These are phyloP conservation scores for Xylaria hypoxylon DNA, from an alignment of 2,329 filamentous ascomycete genomes.

Conservation along the genomic window DNA sequence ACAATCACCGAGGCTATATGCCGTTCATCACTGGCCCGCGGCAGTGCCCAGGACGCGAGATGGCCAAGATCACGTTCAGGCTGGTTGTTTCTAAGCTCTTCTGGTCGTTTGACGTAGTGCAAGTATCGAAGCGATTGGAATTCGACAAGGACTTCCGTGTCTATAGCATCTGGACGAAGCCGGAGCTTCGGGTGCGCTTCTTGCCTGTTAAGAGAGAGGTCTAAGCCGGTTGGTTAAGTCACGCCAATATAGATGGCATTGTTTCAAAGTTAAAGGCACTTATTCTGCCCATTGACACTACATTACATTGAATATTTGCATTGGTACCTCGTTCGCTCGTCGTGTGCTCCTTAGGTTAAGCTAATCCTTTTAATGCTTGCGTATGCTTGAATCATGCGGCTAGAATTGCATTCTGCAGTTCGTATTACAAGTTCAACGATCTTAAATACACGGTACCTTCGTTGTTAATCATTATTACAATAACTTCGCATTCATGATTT, in stretches of 20 bases:
- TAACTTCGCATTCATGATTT: no score
- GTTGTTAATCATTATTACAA: no score
- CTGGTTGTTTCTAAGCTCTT: conserved; percentile 42
- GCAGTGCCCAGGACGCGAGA: conserved; percentile 36
- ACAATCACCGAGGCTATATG: conserved; percentile 25
- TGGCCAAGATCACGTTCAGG: conserved; percentile 40
- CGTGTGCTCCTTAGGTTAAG: no score
- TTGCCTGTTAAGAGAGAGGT: neutral
- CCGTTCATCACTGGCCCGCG: conserved; percentile 37
- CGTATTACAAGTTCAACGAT: no score
- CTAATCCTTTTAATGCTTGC: no score
- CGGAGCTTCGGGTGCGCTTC: conserved; percentile 35
- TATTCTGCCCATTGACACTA: no score
- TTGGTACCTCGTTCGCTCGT: no score
- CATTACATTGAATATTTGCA: no score
- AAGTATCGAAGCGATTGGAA: conserved; percentile 23
- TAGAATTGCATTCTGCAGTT: no score
- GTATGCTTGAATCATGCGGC: no score
- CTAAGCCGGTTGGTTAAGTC: no score
- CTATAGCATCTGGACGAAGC: conserved; percentile 38
- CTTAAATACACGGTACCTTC: no score
- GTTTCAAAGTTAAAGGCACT: neutral
- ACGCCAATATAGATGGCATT: neutral
- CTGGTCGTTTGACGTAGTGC: conserved; percentile 41
- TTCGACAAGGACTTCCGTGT: conserved; percentile 38